A percentile compares a stretch with the other conserved stretches of the same genome.
Conservation (phyloP, 331 rosid genomes). For the Malus hybrid region DNA sequence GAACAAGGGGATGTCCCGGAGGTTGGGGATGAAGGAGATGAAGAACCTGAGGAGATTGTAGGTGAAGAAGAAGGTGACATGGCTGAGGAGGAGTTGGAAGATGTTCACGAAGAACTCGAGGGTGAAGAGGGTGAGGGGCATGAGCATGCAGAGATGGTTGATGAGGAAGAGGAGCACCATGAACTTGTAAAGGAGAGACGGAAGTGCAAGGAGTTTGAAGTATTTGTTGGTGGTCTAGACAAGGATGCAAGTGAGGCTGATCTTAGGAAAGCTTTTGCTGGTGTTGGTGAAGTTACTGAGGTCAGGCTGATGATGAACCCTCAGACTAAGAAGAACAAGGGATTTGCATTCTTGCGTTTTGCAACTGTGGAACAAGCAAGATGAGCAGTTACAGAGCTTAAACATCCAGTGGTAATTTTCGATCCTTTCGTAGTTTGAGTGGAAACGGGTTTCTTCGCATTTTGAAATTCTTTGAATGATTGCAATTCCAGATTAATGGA, state of each 20-base stretch:
- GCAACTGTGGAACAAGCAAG: slow-evolving; percentile 81
- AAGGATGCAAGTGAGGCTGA: slow-evolving; percentile 82
- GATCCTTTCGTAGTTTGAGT: slow-evolving; percentile 20
- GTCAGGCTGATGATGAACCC: slow-evolving; percentile 93
- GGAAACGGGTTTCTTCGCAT: slow-evolving; percentile 9
- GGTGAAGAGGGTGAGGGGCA: slow-evolving; percentile 58
- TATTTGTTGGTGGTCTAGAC: slow-evolving; percentile 91
- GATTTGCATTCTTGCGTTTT: slow-evolving; percentile 91
- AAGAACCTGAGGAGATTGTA: slow-evolving; percentile 51
- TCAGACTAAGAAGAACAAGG: slow-evolving; percentile 88
- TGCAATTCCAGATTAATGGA: slow-evolving; percentile 78
- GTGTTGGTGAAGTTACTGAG: slow-evolving; percentile 75
- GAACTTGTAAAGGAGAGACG: slow-evolving; percentile 80
- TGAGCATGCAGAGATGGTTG: slow-evolving; percentile 40
- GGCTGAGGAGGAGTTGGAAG: slow-evolving; percentile 69
- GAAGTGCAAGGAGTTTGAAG: slow-evolving; percentile 83
- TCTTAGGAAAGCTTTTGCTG: slow-evolving; percentile 62
- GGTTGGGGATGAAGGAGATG: slow-evolving; percentile 58
- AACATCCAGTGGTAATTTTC: slow-evolving; percentile 68
- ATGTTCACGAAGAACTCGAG: slow-evolving; percentile 67
- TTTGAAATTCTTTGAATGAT: slow-evolving; percentile 17
- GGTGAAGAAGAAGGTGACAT: slow-evolving; percentile 71
- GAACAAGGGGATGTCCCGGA: slow-evolving; percentile 64
- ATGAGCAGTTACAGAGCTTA: slow-evolving; percentile 68
- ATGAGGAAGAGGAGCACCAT: slow-evolving; percentile 76